These are phyloP conservation scores for Lepraria neglecta DNA, from an alignment of 495 filamentous ascomycete genomes.

Conservation along the genomic window DNA sequence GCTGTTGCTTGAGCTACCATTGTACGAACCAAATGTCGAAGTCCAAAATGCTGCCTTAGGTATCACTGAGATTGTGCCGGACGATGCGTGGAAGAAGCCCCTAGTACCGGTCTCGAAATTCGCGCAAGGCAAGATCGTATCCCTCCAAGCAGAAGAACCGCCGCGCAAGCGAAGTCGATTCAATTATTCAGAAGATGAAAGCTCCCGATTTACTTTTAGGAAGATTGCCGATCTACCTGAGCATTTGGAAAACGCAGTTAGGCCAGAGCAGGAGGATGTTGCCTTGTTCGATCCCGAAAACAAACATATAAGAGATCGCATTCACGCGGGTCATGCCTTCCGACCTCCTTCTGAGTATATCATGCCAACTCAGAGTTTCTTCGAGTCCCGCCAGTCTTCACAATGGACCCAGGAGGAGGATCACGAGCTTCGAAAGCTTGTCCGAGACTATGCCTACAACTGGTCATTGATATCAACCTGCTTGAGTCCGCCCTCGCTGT, in stretches of 20 bases:
- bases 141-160: slow-evolving; percentile 49
- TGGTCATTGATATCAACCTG: slow-evolving; percentile 88
- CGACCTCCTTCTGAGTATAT: slow-evolving; percentile 81
- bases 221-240: slow-evolving; percentile 25
- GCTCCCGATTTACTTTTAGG: slow-evolving; percentile 33
- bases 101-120: slow-evolving; percentile 84
- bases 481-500: slow-evolving; percentile 64
- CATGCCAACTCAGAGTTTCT: slow-evolving; percentile 85
- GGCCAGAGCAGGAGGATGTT: slow-evolving; percentile 68
- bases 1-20: slow-evolving; percentile 75
- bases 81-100: slow-evolving; percentile 65
- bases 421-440: slow-evolving; percentile 74
- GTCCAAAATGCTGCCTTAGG: slow-evolving; percentile 50
- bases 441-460: slow-evolving; percentile 91
- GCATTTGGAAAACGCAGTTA: slow-evolving; percentile 40
- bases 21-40: slow-evolving; percentile 62
- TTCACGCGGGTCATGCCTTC: slow-evolving; percentile 90
- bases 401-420: slow-evolving; percentile 90
- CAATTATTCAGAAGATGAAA: slow-evolving; percentile 64
- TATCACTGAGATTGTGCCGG: slow-evolving; percentile 52
- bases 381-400: slow-evolving; percentile 74
- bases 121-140: slow-evolving; percentile 67
- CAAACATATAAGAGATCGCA: slow-evolving; percentile 79
- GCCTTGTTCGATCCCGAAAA: slow-evolving; percentile 87
- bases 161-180: slow-evolving; percentile 73